These are phyloP conservation scores for Tetraselmis striata DNA, from an alignment of 139 green algal species.

Conservation along the genomic window DNA sequence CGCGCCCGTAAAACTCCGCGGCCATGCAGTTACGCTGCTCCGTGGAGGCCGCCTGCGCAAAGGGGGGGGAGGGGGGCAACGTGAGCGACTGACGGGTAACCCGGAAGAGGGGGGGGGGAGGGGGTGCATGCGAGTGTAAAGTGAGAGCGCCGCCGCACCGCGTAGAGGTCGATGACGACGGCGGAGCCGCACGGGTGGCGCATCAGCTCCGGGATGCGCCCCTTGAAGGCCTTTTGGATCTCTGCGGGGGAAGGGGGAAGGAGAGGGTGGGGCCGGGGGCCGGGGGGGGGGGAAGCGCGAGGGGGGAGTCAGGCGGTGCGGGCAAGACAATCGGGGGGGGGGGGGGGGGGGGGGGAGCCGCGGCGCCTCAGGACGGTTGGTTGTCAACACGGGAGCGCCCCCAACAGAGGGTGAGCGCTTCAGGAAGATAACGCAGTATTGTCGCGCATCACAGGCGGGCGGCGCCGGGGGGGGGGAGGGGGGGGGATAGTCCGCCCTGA, in stretches of 20 bases:
- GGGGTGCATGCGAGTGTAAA: too few relatives aligned
- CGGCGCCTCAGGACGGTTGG: constrained; percentile 23
- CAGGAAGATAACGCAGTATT: constrained; percentile 66
- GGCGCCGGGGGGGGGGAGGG: too few relatives aligned
- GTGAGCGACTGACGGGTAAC: too few relatives aligned
- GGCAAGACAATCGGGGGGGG: constrained; percentile 2
- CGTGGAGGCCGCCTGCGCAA: constrained; percentile 26
- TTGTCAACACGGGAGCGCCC: constrained; percentile 14
- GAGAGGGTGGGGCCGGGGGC: too few relatives aligned
- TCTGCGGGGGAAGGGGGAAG: constrained; percentile 29
- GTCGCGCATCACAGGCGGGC: constrained; percentile 35
- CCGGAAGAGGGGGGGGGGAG: too few relatives aligned
- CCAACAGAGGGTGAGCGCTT: not conserved
- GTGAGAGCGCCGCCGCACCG: too few relatives aligned
- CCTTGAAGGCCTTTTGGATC: constrained; percentile 57
- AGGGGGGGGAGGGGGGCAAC: too few relatives aligned
- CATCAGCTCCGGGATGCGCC: constrained; percentile 65
- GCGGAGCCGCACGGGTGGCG: constrained; percentile 70
- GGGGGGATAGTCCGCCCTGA: too few relatives aligned
- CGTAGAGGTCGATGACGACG: constrained; percentile 77
- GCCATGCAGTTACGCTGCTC: constrained; percentile 57
- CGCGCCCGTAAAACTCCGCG: constrained; percentile 70
- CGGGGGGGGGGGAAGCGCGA: too few relatives aligned
- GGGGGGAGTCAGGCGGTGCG: not conserved
- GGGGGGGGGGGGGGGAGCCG: not conserved